These are phyloP conservation scores for Leishmania guyanensis DNA, from an alignment of 208 protist species.

Conservation along the genomic window DNA sequence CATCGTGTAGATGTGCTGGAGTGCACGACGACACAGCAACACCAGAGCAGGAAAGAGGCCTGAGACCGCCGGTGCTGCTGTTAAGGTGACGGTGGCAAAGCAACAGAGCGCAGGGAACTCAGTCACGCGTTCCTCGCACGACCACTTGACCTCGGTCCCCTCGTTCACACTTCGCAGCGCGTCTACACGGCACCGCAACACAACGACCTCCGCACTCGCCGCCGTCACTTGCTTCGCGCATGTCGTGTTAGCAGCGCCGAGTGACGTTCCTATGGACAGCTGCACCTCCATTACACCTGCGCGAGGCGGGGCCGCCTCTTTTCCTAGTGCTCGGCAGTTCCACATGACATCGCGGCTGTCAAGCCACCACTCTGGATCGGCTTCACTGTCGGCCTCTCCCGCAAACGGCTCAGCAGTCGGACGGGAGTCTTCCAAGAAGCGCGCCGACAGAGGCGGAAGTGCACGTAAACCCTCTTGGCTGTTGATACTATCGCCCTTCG, in stretches of 20 bases:
- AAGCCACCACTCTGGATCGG: constrained; percentile 9
- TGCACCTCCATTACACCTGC: constrained; percentile 24
- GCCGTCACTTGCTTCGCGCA: not conserved
- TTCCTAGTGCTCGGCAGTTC: constrained; percentile 20
- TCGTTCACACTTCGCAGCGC: not conserved
- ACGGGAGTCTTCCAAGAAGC: not conserved
- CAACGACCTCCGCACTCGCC: not conserved
- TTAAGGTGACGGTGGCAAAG: not conserved
- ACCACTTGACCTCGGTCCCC: not conserved
- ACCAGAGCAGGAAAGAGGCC: constrained; percentile 23
- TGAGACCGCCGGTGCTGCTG: not conserved
- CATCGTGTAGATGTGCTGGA: constrained; percentile 13
- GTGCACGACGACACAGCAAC: constrained; percentile 22
- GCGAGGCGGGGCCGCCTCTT: constrained; percentile 14
- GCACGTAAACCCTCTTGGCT: not conserved
- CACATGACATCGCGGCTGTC: constrained; percentile 17
- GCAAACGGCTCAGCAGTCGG: not conserved
- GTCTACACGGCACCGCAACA: constrained; percentile 25
- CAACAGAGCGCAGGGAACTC: not conserved
- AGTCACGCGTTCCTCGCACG: not conserved
- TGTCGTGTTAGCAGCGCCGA: not conserved
- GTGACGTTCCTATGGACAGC: not conserved
- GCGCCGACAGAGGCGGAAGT: not conserved
- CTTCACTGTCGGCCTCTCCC: not conserved
- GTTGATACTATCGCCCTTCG: too few species aligned